phyloP scores from a whole-genome alignment of 1,284 basidiomycete genomes.

The Blastosporella zonata region DNA sequence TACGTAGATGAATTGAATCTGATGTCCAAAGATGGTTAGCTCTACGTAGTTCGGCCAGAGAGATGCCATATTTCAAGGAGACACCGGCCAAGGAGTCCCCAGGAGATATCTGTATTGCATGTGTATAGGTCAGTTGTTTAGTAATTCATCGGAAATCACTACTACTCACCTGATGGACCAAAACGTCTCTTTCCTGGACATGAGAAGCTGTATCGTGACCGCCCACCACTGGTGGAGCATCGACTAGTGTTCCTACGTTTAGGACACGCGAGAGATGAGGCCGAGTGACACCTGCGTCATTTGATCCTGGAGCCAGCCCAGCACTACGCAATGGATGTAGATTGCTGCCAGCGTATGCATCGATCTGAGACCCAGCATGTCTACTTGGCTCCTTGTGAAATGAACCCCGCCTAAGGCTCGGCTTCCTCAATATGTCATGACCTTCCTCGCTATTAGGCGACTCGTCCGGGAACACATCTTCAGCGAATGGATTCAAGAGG shows the following conservation, averaged over 20 bases:
- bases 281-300: constrained; percentile 39
- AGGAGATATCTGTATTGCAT: constrained; percentile 62
- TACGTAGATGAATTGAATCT: constrained; percentile 85
- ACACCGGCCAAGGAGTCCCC: constrained; percentile 83
- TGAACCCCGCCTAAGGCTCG: constrained; percentile 5
- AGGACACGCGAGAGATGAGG: constrained; percentile 41
- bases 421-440: constrained; percentile 14
- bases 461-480: constrained; percentile 19
- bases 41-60: constrained; percentile 76
- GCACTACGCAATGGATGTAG: constrained; percentile 32
- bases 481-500: constrained; percentile 32
- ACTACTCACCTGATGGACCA: constrained; percentile 52
- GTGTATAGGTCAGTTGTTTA: neutral
- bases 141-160: neutral
- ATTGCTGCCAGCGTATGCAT: constrained; percentile 14
- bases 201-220: constrained; percentile 15
- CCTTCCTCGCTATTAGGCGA: no score
- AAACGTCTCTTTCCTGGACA: constrained; percentile 44
- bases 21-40: constrained; percentile 90
- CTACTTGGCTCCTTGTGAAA: constrained; percentile 10
- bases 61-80: constrained; percentile 83
- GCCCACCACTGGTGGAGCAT: constrained; percentile 24
- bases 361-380: constrained; percentile 28
- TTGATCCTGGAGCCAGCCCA: constrained; percentile 30
- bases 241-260: constrained; percentile 31